Percentiles rank a stretch among this genome's conserved stretches.
Evolutionary conservation across 2,329 filamentous ascomycete genomes (phyloP).

Genomic region (Whalleya microplaca): DNA sequence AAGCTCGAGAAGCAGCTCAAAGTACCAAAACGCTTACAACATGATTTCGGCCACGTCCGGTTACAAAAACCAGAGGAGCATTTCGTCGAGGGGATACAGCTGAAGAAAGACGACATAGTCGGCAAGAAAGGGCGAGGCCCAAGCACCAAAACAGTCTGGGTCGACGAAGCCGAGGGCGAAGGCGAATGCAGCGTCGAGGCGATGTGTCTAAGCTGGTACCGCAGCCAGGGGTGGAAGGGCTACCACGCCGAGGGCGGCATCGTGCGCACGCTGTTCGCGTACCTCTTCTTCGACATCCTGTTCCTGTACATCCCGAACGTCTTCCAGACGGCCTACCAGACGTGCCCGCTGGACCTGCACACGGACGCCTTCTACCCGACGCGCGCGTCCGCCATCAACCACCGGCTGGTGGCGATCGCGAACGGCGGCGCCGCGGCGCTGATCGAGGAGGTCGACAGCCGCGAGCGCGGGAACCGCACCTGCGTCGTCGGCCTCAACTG

Average conservation of each 20-base stretch:
- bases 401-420: slow-evolving; percentile 80
- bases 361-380: slow-evolving; percentile 90
- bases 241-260: slow-evolving; percentile 94
- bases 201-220: slow-evolving; percentile 91
- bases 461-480: slow-evolving; percentile 71
- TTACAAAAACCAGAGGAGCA: slow-evolving; percentile 77
- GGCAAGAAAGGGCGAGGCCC: slow-evolving; percentile 46
- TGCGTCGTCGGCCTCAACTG: slow-evolving; percentile 93
- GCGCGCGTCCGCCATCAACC: slow-evolving; percentile 87
- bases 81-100: slow-evolving; percentile 74
- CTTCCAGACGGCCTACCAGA: slow-evolving; percentile 95
- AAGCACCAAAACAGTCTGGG: slow-evolving; percentile 81
- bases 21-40: slow-evolving; percentile 82
- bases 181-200: slow-evolving; percentile 86
- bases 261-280: slow-evolving; percentile 85
- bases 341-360: slow-evolving; percentile 88
- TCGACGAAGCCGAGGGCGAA: slow-evolving; percentile 72
- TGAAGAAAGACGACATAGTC: slow-evolving; percentile 62
- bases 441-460: slow-evolving; percentile 68
- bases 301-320: slow-evolving; percentile 95
- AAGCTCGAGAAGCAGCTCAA: slow-evolving; percentile 88
- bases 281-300: slow-evolving; percentile 90
- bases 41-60: slow-evolving; percentile 87
- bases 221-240: slow-evolving; percentile 85
- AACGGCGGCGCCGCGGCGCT: slow-evolving; percentile 76